Percentiles rank a stretch among this genome's conserved stretches.
phyloP scores from a whole-genome alignment of 768 basidiomycete species.

The Heimioporus sp. region DNA sequence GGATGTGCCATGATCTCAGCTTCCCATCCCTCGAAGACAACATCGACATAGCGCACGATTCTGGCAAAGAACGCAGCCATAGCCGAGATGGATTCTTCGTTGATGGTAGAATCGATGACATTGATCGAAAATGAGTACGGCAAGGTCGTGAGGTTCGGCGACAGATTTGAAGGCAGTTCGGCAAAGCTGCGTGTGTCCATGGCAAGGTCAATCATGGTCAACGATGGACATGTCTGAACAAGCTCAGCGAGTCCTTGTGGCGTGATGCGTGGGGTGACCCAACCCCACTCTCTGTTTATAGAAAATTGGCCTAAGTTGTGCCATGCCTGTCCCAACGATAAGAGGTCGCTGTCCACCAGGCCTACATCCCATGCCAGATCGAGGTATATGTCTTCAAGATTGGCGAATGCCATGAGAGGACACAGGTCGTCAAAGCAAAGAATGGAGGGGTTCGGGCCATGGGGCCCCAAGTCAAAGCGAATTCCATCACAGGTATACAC shows the following conservation, averaged over 20 bases:
- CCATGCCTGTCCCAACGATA: slow-evolving; percentile 7
- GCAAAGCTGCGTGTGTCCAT: slow-evolving; percentile 6
- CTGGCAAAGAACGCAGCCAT: slow-evolving; percentile 1
- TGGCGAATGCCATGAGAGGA: background rate
- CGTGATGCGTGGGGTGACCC: slow-evolving; percentile 5
- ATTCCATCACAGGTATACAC: background rate
- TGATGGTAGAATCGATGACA: slow-evolving; percentile 3
- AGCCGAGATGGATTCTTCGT: background rate
- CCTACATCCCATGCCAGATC: background rate
- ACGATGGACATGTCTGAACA: background rate
- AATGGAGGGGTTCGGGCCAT: background rate
- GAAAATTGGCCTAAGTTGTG: background rate
- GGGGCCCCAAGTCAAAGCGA: background rate
- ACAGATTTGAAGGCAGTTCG: background rate
- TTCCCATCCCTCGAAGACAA: too few relatives aligned
- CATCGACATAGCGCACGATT: too few relatives aligned
- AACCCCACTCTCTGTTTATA: slow-evolving; percentile 11
- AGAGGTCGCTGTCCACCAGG: background rate
- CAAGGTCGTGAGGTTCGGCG: too few relatives aligned
- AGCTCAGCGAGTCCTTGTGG: slow-evolving; percentile 3
- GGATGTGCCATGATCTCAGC: too few relatives aligned
- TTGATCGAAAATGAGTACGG: background rate
- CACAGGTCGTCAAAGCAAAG: slow-evolving; percentile 1
- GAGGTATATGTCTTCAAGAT: background rate
- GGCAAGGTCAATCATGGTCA: background rate